phyloP scores from a whole-genome alignment of 148 eudicot genomes.

The Persicaria maculosa region DNA sequence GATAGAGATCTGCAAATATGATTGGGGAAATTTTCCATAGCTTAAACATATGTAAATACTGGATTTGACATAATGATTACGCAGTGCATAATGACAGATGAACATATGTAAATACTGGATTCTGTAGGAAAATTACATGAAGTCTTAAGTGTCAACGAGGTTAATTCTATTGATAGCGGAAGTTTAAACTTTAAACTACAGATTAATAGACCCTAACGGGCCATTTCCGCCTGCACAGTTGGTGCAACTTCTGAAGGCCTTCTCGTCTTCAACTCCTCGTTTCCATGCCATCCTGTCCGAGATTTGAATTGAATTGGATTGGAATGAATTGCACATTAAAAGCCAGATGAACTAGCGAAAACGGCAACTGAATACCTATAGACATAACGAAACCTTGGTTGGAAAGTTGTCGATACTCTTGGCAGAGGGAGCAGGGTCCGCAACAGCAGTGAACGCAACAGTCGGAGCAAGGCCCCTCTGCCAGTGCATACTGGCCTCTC shows the following conservation, averaged over 20 bases:
- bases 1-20: no score
- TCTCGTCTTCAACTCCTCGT: constrained; percentile 5
- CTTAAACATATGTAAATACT: no score
- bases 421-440: constrained; percentile 40
- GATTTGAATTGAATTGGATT: background rate
- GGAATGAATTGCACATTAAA: background rate
- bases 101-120: no score
- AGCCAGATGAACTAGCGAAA: background rate
- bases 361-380: constrained; percentile 20
- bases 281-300: constrained; percentile 2
- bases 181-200: background rate
- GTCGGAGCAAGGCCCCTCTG: constrained; percentile 22
- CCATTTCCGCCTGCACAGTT: background rate
- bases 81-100: no score
- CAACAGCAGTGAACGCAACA: constrained; percentile 31
- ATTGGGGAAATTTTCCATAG: no score
- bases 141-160: background rate
- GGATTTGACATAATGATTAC: no score
- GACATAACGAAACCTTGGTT: constrained; percentile 31
- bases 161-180: background rate
- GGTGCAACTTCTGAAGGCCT: background rate
- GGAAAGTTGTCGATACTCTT: constrained; percentile 46
- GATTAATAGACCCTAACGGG: background rate
- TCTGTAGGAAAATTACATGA: background rate
- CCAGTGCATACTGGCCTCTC: constrained; percentile 24